Evolutionary conservation across 2,329 filamentous ascomycete genomes (phyloP).

Genomic region (Colletotrichum costaricense): DNA sequence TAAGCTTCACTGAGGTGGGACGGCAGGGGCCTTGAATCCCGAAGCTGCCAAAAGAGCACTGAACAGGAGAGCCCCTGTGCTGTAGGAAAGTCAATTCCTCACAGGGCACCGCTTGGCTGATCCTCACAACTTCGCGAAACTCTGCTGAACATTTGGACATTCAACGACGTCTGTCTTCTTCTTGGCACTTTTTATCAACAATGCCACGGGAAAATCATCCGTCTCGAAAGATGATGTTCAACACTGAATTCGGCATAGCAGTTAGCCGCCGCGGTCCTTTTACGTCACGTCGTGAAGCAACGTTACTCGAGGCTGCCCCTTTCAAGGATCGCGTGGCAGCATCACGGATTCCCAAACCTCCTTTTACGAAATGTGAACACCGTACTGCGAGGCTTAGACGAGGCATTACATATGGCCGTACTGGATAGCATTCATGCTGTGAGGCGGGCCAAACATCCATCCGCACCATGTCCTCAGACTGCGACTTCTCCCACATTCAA

Average conservation of each 20-base stretch:
- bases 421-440: neutral
- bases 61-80: neutral
- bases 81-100: constrained; percentile 4
- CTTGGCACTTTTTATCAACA: neutral
- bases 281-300: neutral
- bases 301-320: neutral
- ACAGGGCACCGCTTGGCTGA: constrained; percentile 2
- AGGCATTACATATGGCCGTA: neutral
- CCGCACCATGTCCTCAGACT: constrained; percentile 15
- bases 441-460: constrained; percentile 3
- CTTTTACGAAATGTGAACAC: neutral
- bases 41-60: neutral
- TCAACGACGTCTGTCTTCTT: neutral
- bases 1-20: too few relatives aligned
- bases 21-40: neutral
- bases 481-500: neutral
- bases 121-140: neutral
- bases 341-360: neutral
- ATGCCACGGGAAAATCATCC: neutral
- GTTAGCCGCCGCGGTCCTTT: neutral
- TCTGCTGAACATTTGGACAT: constrained; percentile 18
- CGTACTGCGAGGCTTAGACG: neutral
- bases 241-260: neutral
- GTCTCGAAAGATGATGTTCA: neutral
- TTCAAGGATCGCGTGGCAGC: neutral